Conservation (phyloP, 306 rosid species). For the Cucumis melo region DNA sequence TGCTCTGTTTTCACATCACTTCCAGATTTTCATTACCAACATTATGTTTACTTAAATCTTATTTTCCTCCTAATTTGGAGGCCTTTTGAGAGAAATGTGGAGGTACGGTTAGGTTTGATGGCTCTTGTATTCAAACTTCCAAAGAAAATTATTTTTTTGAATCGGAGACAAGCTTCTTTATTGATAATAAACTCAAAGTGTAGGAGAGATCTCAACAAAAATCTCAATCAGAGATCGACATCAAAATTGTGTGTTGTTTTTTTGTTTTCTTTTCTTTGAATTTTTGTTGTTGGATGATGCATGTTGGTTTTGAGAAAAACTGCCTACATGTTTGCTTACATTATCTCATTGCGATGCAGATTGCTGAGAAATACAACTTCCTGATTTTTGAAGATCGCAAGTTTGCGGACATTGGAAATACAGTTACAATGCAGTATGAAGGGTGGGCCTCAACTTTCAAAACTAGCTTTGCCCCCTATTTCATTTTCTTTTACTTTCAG, state of each 20-base stretch:
- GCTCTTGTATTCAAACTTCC: background rate
- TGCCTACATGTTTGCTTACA: background rate
- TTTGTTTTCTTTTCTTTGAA: background rate
- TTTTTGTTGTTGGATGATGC: background rate
- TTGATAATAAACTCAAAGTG: too few relatives aligned
- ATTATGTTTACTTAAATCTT: background rate
- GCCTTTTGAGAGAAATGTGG: background rate
- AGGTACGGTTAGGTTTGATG: background rate
- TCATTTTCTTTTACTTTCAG: constrained; percentile 3
- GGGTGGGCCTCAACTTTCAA: constrained; percentile 35
- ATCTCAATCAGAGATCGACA: background rate
- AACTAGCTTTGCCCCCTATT: background rate
- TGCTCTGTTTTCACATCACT: background rate
- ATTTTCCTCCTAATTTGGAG: background rate
- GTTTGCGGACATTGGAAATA: constrained; percentile 91
- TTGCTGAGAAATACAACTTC: constrained; percentile 78
- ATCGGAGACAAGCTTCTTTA: too few relatives aligned
- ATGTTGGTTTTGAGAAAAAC: background rate
- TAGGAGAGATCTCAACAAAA: background rate
- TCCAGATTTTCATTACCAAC: background rate
- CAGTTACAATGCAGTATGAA: constrained; percentile 88
- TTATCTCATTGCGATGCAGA: constrained; percentile 26
- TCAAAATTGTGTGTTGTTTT: background rate
- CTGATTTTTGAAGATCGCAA: constrained; percentile 90
- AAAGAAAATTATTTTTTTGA: background rate